Conservation (phyloP, 2,329 filamentous ascomycete species). For the Ilyonectria mors-panacis region DNA sequence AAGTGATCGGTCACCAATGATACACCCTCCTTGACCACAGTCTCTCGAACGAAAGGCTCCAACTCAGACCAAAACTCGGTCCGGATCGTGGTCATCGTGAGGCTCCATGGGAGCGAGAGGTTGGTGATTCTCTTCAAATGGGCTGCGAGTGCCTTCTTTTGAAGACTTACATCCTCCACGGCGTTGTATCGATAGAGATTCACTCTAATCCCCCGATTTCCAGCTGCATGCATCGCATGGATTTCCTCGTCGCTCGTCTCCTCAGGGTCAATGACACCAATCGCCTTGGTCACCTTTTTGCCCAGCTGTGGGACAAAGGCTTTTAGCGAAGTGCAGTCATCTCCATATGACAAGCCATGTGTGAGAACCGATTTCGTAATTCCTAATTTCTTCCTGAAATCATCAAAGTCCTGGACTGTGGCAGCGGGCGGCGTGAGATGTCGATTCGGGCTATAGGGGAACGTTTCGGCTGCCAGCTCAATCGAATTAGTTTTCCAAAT, state of each 20-base stretch:
- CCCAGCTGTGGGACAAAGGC: conserved; percentile 50
- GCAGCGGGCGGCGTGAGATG: conserved; percentile 31
- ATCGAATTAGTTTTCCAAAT: neutral
- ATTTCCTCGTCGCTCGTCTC: conserved; percentile 30
- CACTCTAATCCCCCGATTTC: conserved; percentile 53
- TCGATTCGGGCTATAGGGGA: conserved; percentile 25
- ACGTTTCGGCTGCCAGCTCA: conserved; percentile 15
- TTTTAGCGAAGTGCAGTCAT: conserved; percentile 53
- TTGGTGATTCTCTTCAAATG: conserved; percentile 43
- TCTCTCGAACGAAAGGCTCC: conserved; percentile 15
- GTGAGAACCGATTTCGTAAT: conserved; percentile 55
- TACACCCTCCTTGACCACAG: conserved; percentile 12
- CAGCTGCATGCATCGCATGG: conserved; percentile 36
- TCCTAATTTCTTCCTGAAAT: conserved; percentile 34
- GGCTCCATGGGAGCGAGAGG: conserved; percentile 31
- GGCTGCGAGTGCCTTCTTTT: conserved; percentile 50
- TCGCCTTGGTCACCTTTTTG: conserved; percentile 36
- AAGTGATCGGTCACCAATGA: conserved; percentile 56
- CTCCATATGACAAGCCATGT: conserved; percentile 55
- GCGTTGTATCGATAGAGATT: conserved; percentile 55
- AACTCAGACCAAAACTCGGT: conserved; percentile 33
- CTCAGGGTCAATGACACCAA: conserved; percentile 35
- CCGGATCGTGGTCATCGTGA: conserved; percentile 36
- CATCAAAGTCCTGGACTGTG: conserved; percentile 27
- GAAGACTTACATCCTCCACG: conserved; percentile 54